Base-by-base conservation (phyloP, 192 early-diverging fungal species). In the Mortierella alpina region DNA sequence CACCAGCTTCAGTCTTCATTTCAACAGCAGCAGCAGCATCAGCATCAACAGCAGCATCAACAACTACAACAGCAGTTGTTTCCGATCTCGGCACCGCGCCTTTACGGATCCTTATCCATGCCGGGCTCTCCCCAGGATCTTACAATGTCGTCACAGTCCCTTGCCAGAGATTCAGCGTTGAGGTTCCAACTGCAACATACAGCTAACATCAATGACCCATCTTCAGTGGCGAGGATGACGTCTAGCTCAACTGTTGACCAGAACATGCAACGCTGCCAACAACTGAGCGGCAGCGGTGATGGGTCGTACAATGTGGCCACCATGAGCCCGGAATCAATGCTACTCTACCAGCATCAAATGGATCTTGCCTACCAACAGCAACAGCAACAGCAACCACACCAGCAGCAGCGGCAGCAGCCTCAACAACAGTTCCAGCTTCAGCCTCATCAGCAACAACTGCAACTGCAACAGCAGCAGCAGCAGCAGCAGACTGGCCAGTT, bases 1-100 rank as follows among this genome's bases (percentile, higher is more conserved):
- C 63, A 55, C 7, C 66, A 68, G 39, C 14, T 58, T 39, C 73
- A 67, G 23, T 23, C 51, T 48, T 22, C 49, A 13, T 57, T 47
- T 9, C 73, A 68, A 8, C 61, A 63, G 4, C 74, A 69, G 18
- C 74, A 64, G 39, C 67, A 64, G 17, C 67, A 69, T 13, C 66
- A 58, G 13, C 66, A 56, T 40, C 74, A 75, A 59, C 65, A 76
- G 56, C 74, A 63, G 46, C 74, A 76, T 49, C 66, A 68, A 48
- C 60, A 63, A 44, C 59, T 10, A 18, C 59, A 60, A 6, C 59
- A 57, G 41, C 59, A 60, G 20, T 41, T 42, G 20, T 46, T 20
- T 15, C 58, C 11, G 54, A 55, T 55, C 54, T 22, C 9, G 9
- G n/a, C 8, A 55, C 18, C 18, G 8, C 54, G 23, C 8, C 54